Conservation (phyloP, 176 grass and related monocot species). For the Cymbopogon citratus region DNA sequence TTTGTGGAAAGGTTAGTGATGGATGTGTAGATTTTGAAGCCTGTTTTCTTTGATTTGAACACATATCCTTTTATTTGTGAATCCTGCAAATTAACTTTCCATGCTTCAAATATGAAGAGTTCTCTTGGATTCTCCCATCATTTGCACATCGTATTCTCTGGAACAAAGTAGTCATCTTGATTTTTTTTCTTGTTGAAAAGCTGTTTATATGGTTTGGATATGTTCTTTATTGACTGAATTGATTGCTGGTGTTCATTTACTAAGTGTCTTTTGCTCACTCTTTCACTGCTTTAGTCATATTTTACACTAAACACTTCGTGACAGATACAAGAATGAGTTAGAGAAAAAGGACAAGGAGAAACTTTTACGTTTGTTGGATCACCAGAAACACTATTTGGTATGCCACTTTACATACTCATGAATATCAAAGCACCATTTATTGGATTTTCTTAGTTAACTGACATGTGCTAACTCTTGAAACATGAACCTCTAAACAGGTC, state of each 20-base stretch:
- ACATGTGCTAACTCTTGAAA: background rate
- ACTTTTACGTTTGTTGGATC: slow-evolving; percentile 55
- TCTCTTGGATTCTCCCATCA: background rate
- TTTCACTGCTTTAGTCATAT: background rate
- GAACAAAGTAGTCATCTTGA: background rate
- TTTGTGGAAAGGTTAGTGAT: slow-evolving; percentile 84
- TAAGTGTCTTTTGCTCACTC: background rate
- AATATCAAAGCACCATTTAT: background rate
- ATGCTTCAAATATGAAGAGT: background rate
- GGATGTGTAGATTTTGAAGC: background rate
- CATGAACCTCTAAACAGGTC: slow-evolving; percentile 38
- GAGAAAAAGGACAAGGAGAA: slow-evolving; percentile 74
- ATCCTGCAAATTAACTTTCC: background rate
- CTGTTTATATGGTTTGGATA: background rate
- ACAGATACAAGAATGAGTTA: slow-evolving; percentile 84
- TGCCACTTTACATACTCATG: background rate
- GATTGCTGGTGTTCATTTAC: background rate
- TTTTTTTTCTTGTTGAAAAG: background rate
- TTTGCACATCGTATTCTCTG: background rate
- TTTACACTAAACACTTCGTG: background rate
- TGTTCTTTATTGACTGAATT: background rate
- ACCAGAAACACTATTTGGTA: slow-evolving; percentile 96
- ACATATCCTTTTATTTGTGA: background rate
- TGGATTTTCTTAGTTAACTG: background rate
- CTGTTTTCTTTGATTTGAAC: background rate